phyloP scores from a whole-genome alignment of 352 stramenopile genomes.

The Phytophthora kernoviae region DNA sequence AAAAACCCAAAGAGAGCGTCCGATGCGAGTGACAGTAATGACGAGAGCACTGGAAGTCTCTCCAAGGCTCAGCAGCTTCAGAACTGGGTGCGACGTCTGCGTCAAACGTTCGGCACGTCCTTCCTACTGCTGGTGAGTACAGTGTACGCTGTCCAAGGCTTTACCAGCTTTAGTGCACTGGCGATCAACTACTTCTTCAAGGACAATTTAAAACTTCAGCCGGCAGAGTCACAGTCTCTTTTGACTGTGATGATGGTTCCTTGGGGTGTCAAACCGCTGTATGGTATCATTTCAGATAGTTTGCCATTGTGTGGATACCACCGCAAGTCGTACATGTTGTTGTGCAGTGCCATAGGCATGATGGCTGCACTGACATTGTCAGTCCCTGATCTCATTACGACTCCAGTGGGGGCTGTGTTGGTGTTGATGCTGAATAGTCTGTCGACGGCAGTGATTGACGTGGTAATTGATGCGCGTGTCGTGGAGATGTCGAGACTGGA shows the following conservation, averaged over 20 bases:
- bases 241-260: constrained; percentile 94
- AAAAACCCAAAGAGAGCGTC: constrained; percentile 8
- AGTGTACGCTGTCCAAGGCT: constrained; percentile 95
- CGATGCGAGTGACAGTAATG: constrained; percentile 11
- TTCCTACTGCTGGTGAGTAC: constrained; percentile 76
- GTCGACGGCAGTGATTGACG: constrained; percentile 94
- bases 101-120: constrained; percentile 67
- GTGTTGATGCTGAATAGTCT: constrained; percentile 85
- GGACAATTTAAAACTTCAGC: constrained; percentile 94
- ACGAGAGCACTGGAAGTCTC: constrained; percentile 27
- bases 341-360: constrained; percentile 77
- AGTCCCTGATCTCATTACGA: constrained; percentile 60
- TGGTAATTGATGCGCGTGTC: constrained; percentile 96
- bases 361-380: constrained; percentile 67
- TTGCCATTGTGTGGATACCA: constrained; percentile 94
- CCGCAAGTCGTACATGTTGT: constrained; percentile 94
- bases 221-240: constrained; percentile 92
- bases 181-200: constrained; percentile 98
- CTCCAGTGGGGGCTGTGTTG: constrained; percentile 53
- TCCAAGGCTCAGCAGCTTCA: constrained; percentile 46
- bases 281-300: constrained; percentile 96
- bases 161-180: constrained; percentile 91
- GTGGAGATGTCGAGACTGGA: constrained; percentile 93
- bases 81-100: constrained; percentile 56
- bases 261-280: constrained; percentile 97